phyloP scores from a whole-genome alignment of 2,329 filamentous ascomycete genomes.

The Coleophoma crateriformis region DNA sequence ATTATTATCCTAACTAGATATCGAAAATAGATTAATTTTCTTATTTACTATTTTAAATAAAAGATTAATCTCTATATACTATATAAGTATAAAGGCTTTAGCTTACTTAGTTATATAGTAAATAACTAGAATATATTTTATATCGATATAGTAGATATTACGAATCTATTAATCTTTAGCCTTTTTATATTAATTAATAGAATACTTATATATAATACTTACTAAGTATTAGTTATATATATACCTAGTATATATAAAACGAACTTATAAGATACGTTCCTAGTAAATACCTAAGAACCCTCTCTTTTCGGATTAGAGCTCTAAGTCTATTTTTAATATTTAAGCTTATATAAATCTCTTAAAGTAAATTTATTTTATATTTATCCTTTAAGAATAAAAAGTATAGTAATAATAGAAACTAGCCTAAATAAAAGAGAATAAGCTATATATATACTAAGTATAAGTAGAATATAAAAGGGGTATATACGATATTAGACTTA shows the following conservation, averaged over 20 bases:
- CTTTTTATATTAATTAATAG: not conserved
- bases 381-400: not conserved
- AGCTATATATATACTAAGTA: not conserved
- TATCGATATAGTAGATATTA: not conserved
- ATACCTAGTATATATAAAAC: too few relatives aligned
- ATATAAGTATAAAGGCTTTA: not conserved
- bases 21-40: too few relatives aligned
- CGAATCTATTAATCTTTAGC: not conserved
- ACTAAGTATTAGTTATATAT: not conserved
- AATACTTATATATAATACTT: not conserved
- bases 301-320: too few relatives aligned
- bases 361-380: not conserved
- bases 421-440: not conserved
- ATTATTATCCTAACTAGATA: too few relatives aligned
- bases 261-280: too few relatives aligned
- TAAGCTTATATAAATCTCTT: not conserved
- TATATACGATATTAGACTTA: not conserved
- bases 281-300: too few relatives aligned
- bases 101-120: not conserved
- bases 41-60: too few relatives aligned
- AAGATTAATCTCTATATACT: not conserved
- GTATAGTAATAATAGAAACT: not conserved
- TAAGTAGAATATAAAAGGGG: not conserved
- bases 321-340: too few relatives aligned
- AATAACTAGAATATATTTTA: not conserved